Evolutionary conservation across 208 protist species (phyloP), one percentile per base, ranked within the genome.

Genomic region (Borovskyia barvae): DNA sequence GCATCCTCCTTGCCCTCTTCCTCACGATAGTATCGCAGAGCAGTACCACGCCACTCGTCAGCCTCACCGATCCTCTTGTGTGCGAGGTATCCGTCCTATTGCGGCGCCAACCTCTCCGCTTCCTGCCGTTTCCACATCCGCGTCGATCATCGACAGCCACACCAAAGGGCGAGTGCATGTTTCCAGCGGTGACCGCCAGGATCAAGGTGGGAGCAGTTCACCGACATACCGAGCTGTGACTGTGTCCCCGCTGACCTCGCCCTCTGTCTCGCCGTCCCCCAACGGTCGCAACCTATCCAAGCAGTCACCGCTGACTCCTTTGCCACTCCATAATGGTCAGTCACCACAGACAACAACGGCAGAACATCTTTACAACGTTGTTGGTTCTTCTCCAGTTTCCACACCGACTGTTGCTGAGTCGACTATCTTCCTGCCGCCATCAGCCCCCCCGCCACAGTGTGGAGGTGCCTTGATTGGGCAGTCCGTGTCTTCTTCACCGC

Each of bases 191-290:
- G n/a, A n/a, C n/a, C 30, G 24, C 32, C 24, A 11, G 29, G 29
- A 26, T 12, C 49, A 35, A 29, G 33, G 26, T 19, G 5, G 9
- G 28, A 46, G 63, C 63, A 62, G 53, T 33, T 51, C 63, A 2
- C 63, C 63, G 9, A 46, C 63, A 8, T 56, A 52, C 40, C 63
- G 63, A 41, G 51, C 63, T 32, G 57, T 40, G 28, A 70, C 63
- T 12, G 54, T 62, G 7, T 63, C 63, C 3, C 63, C 63, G 0
- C 48, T 70, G 17, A 58, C 63, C 8, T 63, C 63, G 2, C 30
- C 63, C n/a, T n/a, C n/a, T n/a, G n/a, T n/a, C n/a, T n/a, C n/a
- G n/a, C n/a, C n/a, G n/a, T n/a, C n/a, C n/a, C n/a, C n/a, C 20
- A 5, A 6, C 46, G 20, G 5, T 35, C 8, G 15, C 4, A n/a